Base-by-base conservation (phyloP, 345 rosid species). In the Ceriops zippeliana region DNA sequence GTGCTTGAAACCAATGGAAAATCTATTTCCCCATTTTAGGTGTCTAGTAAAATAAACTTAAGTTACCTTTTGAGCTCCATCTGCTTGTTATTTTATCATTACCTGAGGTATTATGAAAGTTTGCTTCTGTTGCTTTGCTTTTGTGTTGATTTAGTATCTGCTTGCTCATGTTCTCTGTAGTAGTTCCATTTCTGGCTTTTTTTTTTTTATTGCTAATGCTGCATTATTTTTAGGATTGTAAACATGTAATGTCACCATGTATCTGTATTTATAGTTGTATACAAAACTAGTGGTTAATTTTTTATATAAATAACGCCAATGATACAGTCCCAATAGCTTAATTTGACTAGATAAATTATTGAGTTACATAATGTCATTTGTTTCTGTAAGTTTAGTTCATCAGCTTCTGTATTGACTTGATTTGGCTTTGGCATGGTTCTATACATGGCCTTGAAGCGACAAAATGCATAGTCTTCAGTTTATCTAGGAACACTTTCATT, bases 61-160 rank as follows among this genome's bases (percentile, higher is more conserved):
- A 47, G 30, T 63, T 66, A 5, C 31, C 11, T 58, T 68, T 5
- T 58, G 28, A 63, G 57, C 35, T n/a, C 27, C 15, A 37, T 62
- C 34, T 35, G 42, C 4, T 1, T 62, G 31, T n/a, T 32, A 32
- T 70, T 35, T 35, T 19, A 27, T 24, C 27, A n/a, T 69, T 60
- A 68, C 27, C 37, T 42, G 60, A 60, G 61, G 15, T 49, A 16
- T 52, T 6, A 6, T 56, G 6, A 53, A 51, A 8, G 2, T 31
- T 13, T 61, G 32, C 49, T 26, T 37, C 26, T 68, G 32, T 32
- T 65, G 69, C 57, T 65, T 65, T 52, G 52, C 22, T 27, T 13
- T 47, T 9, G 10, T 22, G 32, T 52, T 65, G 32, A 20, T 65
- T 17, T 6, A 57, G 19, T 49, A 32, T 52, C 21, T 65, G 30